These are phyloP conservation scores for Selaginella moellendorffii DNA, from an alignment of 75 land plant genomes.

Conservation along the genomic window DNA sequence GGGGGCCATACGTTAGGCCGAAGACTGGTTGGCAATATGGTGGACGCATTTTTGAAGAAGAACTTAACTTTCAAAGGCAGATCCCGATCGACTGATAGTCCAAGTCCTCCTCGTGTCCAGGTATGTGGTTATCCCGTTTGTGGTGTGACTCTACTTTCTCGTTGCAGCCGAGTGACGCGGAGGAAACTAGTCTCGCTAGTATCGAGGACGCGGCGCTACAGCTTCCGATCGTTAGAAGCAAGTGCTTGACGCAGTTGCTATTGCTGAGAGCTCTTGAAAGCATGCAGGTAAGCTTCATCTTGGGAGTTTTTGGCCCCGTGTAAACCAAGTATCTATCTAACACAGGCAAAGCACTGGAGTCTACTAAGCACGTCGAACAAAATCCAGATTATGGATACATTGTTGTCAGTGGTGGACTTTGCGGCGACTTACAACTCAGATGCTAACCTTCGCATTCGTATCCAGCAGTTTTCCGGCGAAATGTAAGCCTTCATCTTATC, in stretches of 20 bases:
- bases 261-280: slow-evolving; percentile 78
- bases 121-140: background rate
- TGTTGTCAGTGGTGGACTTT: slow-evolving; percentile 73
- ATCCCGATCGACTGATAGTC: slow-evolving; percentile 22
- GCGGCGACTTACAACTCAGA: slow-evolving; percentile 82
- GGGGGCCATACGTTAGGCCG: slow-evolving; percentile 63
- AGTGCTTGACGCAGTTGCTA: slow-evolving; percentile 80
- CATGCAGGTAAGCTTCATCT: slow-evolving; percentile 52
- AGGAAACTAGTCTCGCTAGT: slow-evolving; percentile 28
- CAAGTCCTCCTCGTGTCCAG: slow-evolving; percentile 23
- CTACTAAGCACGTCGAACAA: slow-evolving; percentile 50
- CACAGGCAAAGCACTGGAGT: slow-evolving; percentile 72
- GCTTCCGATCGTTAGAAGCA: slow-evolving; percentile 46
- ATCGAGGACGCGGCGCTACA: slow-evolving; percentile 41
- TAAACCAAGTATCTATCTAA: background rate
- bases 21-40: slow-evolving; percentile 72
- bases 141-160: slow-evolving; percentile 1
- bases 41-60: slow-evolving; percentile 76
- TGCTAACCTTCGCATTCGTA: slow-evolving; percentile 53
- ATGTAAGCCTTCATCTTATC: slow-evolving; percentile 28
- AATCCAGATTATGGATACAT: slow-evolving; percentile 66
- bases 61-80: slow-evolving; percentile 55
- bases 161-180: slow-evolving; percentile 37
- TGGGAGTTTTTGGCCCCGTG: background rate
- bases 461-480: slow-evolving; percentile 52